A percentile compares a stretch with the other conserved stretches of the same genome.
These are phyloP conservation scores for Fomitopsis pinicola DNA, from an alignment of 1,284 basidiomycete genomes.

Conservation along the genomic window DNA sequence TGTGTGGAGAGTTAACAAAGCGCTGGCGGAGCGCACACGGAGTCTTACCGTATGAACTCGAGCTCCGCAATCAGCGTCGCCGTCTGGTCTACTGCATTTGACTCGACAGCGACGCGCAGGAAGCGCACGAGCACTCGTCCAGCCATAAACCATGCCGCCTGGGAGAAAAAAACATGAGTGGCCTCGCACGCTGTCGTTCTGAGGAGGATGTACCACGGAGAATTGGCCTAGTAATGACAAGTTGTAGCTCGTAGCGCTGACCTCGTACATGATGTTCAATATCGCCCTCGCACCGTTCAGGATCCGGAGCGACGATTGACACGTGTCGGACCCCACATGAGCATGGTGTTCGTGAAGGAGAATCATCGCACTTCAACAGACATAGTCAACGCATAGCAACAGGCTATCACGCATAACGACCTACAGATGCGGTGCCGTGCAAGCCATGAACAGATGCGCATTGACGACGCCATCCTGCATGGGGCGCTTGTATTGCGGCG, in stretches of 20 bases:
- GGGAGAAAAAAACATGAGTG: background rate
- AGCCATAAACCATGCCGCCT: constrained; percentile 69
- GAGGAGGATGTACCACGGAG: constrained; percentile 37
- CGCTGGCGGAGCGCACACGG: background rate
- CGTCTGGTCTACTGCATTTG: constrained; percentile 47
- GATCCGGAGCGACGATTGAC: constrained; percentile 63
- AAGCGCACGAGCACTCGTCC: constrained; percentile 65
- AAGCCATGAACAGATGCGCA: constrained; percentile 61
- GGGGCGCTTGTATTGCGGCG: constrained; percentile 50
- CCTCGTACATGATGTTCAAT: constrained; percentile 59
- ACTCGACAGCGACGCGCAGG: constrained; percentile 52
- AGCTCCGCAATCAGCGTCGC: constrained; percentile 56
- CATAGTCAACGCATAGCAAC: background rate
- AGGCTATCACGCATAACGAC: constrained; percentile 19
- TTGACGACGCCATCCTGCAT: constrained; percentile 51
- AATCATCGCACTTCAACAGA: constrained; percentile 45
- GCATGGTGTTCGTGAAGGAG: constrained; percentile 72
- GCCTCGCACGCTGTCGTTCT: background rate
- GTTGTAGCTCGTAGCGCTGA: constrained; percentile 70
- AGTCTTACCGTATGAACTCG: constrained; percentile 59
- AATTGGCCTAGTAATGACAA: constrained; percentile 61
- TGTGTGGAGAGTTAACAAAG: constrained; percentile 22
- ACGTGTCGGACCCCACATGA: constrained; percentile 46
- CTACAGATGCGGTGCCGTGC: constrained; percentile 60
- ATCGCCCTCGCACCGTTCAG: constrained; percentile 60